Percentiles rank a stretch among this genome's conserved stretches.
Evolutionary conservation across 305 asterid genomes (phyloP).

Genomic region (Plantago coronopus): DNA sequence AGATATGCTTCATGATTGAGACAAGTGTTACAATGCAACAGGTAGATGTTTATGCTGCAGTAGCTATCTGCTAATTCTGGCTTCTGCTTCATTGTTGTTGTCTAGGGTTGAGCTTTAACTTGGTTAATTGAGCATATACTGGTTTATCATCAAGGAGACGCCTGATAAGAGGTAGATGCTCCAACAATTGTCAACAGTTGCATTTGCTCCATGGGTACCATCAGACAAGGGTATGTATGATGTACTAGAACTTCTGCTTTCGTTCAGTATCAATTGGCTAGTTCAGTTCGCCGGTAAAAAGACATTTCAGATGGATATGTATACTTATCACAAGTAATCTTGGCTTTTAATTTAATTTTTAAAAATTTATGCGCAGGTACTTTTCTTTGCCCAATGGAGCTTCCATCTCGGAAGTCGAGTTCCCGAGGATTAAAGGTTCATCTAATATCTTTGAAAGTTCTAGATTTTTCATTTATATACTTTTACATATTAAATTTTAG

Average conservation of each 20-base stretch:
- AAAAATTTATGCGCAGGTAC: slow-evolving; percentile 13
- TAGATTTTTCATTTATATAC: not conserved
- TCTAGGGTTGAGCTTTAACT: not conserved
- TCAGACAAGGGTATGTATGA: slow-evolving; percentile 28
- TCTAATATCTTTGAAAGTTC: slow-evolving; percentile 6
- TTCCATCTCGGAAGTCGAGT: slow-evolving; percentile 27
- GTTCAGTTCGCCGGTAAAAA: not conserved
- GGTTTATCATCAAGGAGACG: not conserved
- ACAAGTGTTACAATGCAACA: no score
- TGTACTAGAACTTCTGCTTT: not conserved
- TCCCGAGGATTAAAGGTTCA: slow-evolving; percentile 39
- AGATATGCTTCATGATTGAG: no score
- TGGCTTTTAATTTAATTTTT: not conserved
- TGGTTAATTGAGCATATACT: no score
- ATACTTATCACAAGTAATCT: no score
- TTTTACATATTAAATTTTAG: no score
- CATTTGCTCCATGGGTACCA: slow-evolving; percentile 37
- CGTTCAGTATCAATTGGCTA: slow-evolving; percentile 9
- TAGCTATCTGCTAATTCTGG: no score
- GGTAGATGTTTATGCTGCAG: no score
- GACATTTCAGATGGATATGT: not conserved
- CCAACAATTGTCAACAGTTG: slow-evolving; percentile 33
- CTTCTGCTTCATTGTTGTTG: no score
- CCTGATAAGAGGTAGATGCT: slow-evolving; percentile 32
- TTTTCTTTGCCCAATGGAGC: slow-evolving; percentile 22